phyloP scores from a whole-genome alignment of 495 filamentous ascomycete species.

The Penicillium argentinense region DNA sequence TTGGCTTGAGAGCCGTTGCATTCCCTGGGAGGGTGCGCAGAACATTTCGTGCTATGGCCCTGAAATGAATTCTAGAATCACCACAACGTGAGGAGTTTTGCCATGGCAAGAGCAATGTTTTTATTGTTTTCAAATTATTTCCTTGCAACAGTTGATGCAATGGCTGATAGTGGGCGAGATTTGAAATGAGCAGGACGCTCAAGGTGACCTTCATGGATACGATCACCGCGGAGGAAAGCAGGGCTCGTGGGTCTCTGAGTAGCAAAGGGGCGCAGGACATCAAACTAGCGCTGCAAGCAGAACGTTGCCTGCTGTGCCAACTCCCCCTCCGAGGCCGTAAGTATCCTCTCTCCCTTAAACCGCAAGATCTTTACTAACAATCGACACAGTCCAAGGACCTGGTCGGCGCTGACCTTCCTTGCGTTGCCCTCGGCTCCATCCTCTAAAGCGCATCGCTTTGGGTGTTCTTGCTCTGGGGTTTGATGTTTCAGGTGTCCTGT shows the following conservation, averaged over 20 bases:
- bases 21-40: too few species aligned
- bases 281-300: slow-evolving; percentile 52
- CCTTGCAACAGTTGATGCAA: background rate
- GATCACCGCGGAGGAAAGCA: slow-evolving; percentile 20
- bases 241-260: slow-evolving; percentile 8
- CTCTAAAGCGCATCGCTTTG: slow-evolving; percentile 10
- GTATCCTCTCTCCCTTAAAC: slow-evolving; percentile 7
- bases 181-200: background rate
- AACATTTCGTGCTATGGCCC: too few species aligned
- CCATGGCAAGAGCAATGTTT: too few species aligned
- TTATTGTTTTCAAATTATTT: too few species aligned
- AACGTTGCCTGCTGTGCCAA: slow-evolving; percentile 51
- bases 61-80: too few species aligned
- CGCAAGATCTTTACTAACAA: slow-evolving; percentile 8
- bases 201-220: slow-evolving; percentile 19
- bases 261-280: slow-evolving; percentile 33
- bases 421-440: slow-evolving; percentile 45
- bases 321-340: slow-evolving; percentile 38
- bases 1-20: too few species aligned
- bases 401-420: slow-evolving; percentile 48
- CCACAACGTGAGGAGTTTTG: too few species aligned
- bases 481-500: slow-evolving; percentile 10
- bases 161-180: background rate
- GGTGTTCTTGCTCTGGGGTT: background rate
- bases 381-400: slow-evolving; percentile 28